Base-by-base conservation (phyloP, 225 moss, liverwort and hornwort species). In the Pleurozium schreberi region DNA sequence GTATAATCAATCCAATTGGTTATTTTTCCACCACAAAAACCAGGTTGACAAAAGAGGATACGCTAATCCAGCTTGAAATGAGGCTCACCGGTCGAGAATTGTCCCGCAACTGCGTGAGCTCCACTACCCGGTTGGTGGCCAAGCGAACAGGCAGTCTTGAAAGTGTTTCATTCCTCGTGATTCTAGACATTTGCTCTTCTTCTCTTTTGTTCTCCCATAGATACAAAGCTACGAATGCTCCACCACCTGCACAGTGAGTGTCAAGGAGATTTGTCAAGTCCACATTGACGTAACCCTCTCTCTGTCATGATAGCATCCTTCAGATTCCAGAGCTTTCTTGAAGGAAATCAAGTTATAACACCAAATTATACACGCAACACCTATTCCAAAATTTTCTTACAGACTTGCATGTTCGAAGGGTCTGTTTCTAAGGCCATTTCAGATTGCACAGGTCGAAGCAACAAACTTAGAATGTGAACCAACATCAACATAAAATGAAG, bases 151-250 rank as follows among this genome's bases (percentile, higher is more conserved):
- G 96, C 89, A 98, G 93, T 65, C 98, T 96, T 85, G 98, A 98
- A 70, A 98, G 95, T 64, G 93, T 94, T 92, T 97, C 96, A 88
- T 97, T 95, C 85, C 97, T 93, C 34, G 96, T 94, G 90, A 98
- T 98, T 76, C 93, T 88, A 70, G 93, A 93, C 52, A 98, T 92
- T 92, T 98, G 98, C 87, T 96, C 96, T 90, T 98, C 97, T 94
- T 98, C 97, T 86, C 92, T 97, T 89, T 85, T 95, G 40, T 87
- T 96, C 86, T 98, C 98, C 97, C 97, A 98, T 47, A 94, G 75
- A 88, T 70, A 96, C 76, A 97, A 90, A 86, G 93, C 97, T 85
- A 96, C 88, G 3, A 95, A 96, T 21, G 90, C 93, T 87, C 90
- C 96, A 86, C 95, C 95, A 86, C 98, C 98, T 98, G 95, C 73